Evolutionary conservation across 306 rosid species (phyloP), one percentile per base, ranked within the genome.

Genomic region (Quercus engelmannii): DNA sequence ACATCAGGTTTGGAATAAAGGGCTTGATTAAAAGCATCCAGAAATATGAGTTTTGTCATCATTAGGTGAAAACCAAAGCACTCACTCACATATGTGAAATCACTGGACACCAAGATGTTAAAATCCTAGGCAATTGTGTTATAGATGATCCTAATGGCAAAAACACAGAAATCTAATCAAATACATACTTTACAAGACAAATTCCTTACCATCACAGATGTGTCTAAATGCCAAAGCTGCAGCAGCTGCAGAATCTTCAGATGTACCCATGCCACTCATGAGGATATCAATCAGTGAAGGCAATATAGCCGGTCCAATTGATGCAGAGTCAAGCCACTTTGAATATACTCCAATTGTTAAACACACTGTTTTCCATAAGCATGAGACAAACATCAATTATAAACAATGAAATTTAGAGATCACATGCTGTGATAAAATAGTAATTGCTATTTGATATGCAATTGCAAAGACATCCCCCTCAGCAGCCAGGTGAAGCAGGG

Each of bases 171-270:
- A 67, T 33, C 23, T 54, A 76, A 17, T 25, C 51, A 82, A 26
- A 80, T 74, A 63, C 35, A 75, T 65, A 77, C 77, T 78, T 74
- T 43, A 71, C 21, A 82, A 46, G 73, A 84, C 73, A 38, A 69
- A 68, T 79, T 31, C 33, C 74, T 71, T 89, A 96, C 99, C 99
- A 79, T 93, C 96, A 86, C 98, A 96, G 75, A 96, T 93, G 83
- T 96, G 98, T 77, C 92, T 90, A 81, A 96, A 93, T 14, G 97
- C 99, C 85, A 96, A 70, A 71, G 99, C 97, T 4, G 99, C 99
- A 78, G 98, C 99, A 1, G 99, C 98, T 56, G 99, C 99, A 71
- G 91, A 91, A 73, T 93, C 98, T 80, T 93, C 98, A 20, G 99
- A 93, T 81, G 89, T 86, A 77, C 97, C 88, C 98, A 96, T 93